Percentiles rank a stretch among this genome's conserved stretches.
phyloP scores from a whole-genome alignment of 2,329 filamentous ascomycete species.

The Pseudogymnoascus sp. region DNA sequence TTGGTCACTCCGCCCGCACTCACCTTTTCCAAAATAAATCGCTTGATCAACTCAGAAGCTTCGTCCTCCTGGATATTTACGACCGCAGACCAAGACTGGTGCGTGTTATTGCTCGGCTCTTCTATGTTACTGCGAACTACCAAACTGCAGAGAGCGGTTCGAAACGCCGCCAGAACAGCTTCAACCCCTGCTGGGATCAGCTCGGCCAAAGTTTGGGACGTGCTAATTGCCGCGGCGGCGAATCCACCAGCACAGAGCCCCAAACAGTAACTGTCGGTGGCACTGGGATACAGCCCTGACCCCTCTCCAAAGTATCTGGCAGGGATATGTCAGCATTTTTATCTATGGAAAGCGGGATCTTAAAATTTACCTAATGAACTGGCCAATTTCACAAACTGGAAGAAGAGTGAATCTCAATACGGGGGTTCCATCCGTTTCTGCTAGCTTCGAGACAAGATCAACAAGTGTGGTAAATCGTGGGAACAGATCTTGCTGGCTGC shows the following conservation, averaged over 20 bases:
- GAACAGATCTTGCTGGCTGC: not conserved
- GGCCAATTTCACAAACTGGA: not conserved
- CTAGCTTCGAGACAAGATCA: not conserved
- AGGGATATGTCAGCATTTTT: not conserved
- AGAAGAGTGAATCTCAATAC: conserved; percentile 3
- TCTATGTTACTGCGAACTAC: not conserved
- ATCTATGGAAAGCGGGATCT: not conserved
- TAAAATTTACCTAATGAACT: not conserved
- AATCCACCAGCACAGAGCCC: conserved; percentile 26
- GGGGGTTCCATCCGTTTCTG: not conserved
- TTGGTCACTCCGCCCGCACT: not conserved
- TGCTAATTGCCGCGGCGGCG: conserved; percentile 24
- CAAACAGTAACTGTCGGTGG: not conserved
- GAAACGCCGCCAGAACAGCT: conserved; percentile 22
- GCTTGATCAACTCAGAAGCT: not conserved
- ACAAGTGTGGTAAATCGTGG: conserved; percentile 4
- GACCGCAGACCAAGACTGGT: conserved; percentile 12
- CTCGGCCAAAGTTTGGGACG: conserved; percentile 19
- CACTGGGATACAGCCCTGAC: not conserved
- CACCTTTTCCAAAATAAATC: conserved; percentile 4
- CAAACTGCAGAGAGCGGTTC: conserved; percentile 16
- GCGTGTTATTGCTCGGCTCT: not conserved
- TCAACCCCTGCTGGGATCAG: conserved; percentile 24
- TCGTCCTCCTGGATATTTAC: not conserved
- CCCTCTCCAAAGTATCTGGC: not conserved